Percentiles rank a stretch among this genome's conserved stretches.
These are phyloP conservation scores for Zizania latifolia DNA, from an alignment of 176 grass and related monocot species.

Conservation along the genomic window DNA sequence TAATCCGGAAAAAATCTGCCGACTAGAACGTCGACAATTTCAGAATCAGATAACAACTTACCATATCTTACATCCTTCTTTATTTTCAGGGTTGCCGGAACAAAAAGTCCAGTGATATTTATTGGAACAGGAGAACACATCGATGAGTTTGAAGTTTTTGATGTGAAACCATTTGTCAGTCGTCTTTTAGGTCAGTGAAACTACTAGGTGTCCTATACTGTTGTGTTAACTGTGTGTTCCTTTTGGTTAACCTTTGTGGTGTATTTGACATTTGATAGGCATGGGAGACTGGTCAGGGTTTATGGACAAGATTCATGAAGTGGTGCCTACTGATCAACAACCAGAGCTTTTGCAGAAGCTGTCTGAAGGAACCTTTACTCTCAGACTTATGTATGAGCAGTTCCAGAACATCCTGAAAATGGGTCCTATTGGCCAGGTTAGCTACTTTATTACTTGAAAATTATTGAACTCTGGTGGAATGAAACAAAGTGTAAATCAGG, in stretches of 20 bases:
- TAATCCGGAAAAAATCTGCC: too few species aligned
- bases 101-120: slow-evolving; percentile 96
- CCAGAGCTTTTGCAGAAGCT: slow-evolving; percentile 85
- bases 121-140: slow-evolving; percentile 97
- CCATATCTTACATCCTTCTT: slow-evolving; percentile 4
- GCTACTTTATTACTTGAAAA: background rate
- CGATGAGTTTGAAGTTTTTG: slow-evolving; percentile 83
- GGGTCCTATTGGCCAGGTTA: slow-evolving; percentile 87
- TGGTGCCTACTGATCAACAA: slow-evolving; percentile 87
- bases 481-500: background rate
- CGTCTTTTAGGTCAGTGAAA: slow-evolving; percentile 67
- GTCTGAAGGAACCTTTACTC: slow-evolving; percentile 89
- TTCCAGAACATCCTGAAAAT: slow-evolving; percentile 93
- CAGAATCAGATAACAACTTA: background rate
- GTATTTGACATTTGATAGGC: slow-evolving; percentile 41
- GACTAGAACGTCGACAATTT: too few species aligned
- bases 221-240: background rate
- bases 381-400: slow-evolving; percentile 89
- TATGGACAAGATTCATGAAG: slow-evolving; percentile 95
- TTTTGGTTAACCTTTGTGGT: slow-evolving; percentile 12
- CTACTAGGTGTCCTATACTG: background rate
- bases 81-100: slow-evolving; percentile 72
- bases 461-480: slow-evolving; percentile 12
- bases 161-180: slow-evolving; percentile 93
- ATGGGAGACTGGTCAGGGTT: slow-evolving; percentile 93